Conservation (phyloP, 2,329 filamentous ascomycete genomes). For the Fusarium sacchari region DNA sequence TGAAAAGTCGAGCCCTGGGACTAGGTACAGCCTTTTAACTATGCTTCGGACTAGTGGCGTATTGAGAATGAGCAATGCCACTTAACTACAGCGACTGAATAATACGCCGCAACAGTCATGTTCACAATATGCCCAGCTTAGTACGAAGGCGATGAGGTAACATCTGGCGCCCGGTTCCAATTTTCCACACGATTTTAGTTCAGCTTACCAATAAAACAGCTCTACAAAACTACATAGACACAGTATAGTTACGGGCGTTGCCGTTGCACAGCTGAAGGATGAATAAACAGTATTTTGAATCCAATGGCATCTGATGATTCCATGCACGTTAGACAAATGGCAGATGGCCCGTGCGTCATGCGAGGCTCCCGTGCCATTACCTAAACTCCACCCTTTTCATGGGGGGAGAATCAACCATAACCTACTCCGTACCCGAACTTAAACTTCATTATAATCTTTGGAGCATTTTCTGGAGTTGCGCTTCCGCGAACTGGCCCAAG, state of each 20-base stretch:
- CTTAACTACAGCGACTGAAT: neutral
- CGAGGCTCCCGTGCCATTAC: neutral
- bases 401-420: constrained; percentile 6
- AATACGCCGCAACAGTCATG: neutral
- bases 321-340: neutral
- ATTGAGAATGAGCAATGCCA: neutral
- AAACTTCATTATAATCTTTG: neutral
- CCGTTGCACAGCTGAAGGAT: constrained; percentile 19
- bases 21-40: neutral
- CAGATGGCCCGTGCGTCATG: constrained; percentile 13
- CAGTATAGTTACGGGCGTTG: constrained; percentile 13
- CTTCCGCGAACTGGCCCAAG: constrained; percentile 22
- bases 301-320: constrained; percentile 22
- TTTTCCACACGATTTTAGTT: neutral
- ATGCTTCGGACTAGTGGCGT: neutral
- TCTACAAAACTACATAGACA: neutral
- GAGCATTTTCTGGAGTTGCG: neutral
- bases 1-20: neutral
- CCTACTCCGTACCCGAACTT: no score
- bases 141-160: neutral
- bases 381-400: constrained; percentile 12
- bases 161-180: neutral
- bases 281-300: constrained; percentile 19
- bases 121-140: constrained; percentile 1
- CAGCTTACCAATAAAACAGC: neutral